These are phyloP conservation scores for Epichloe sp. DNA, from an alignment of 2,329 filamentous ascomycete genomes.

Conservation along the genomic window DNA sequence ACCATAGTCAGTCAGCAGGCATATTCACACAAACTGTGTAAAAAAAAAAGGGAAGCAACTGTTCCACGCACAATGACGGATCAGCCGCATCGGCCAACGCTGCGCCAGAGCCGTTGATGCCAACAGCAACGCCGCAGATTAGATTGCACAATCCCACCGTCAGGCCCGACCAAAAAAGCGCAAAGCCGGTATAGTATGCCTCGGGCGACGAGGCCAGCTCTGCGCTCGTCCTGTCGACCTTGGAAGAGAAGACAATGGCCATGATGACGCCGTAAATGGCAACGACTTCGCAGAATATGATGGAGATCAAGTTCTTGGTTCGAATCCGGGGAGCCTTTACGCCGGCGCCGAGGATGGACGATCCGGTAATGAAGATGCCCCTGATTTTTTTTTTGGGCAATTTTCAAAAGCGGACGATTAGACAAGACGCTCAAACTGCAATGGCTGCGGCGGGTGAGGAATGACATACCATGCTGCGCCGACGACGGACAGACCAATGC, in stretches of 20 bases:
- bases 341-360: slow-evolving; percentile 91
- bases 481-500: slow-evolving; percentile 91
- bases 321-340: slow-evolving; percentile 90
- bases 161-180: slow-evolving; percentile 89
- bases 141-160: slow-evolving; percentile 94
- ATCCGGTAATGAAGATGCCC: slow-evolving; percentile 98
- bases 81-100: slow-evolving; percentile 94
- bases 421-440: slow-evolving; percentile 1
- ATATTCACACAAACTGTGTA: neutral
- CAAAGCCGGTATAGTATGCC: slow-evolving; percentile 89
- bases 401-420: neutral
- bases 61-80: slow-evolving; percentile 58
- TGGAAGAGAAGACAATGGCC: slow-evolving; percentile 94
- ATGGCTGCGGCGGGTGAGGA: slow-evolving; percentile 11
- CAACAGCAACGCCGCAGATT: slow-evolving; percentile 89
- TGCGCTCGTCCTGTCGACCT: slow-evolving; percentile 54
- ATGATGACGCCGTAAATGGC: slow-evolving; percentile 99
- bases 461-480: slow-evolving; percentile 82
- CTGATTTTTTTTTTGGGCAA: slow-evolving; percentile 34
- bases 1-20: slow-evolving; percentile 11
- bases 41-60: neutral
- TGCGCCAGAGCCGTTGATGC: slow-evolving; percentile 95
- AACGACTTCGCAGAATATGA: slow-evolving; percentile 99
- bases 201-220: slow-evolving; percentile 57
- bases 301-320: slow-evolving; percentile 98